Base-by-base conservation (phyloP, 169 alveolate genomes). In the Eimeria necatrix region DNA sequence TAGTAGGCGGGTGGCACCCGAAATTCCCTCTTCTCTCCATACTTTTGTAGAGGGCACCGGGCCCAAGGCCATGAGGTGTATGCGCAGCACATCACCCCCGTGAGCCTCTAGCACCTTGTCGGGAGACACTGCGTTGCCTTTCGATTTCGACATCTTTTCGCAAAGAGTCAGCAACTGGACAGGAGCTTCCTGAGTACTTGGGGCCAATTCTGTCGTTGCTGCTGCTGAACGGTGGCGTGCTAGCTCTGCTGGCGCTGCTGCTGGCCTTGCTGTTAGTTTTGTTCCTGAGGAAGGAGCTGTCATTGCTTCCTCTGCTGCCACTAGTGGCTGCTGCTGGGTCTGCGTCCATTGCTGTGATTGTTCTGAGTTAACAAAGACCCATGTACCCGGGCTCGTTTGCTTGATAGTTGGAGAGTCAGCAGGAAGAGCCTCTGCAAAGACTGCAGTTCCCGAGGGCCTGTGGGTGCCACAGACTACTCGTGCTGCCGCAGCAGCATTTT, bases 11-110 rank as follows among this genome's bases (percentile, higher is more conserved):
- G 56, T 5, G 41, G 87, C 94, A 10, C 96, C 96, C 4, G 18
- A 18, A 5, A 94, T 41, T 12, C 94, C 96, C 51, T 52, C 24
- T 8, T 26, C n/a, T 12, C 94, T 76, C 99, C 98, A 98, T 26
- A 96, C 94, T 73, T 96, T 96, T 87, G 97, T 97, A 32, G 96
- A 94, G 60, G 97, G 98, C 22, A 98, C 78, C 0, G 99, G 99
- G 22, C 99, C 99, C 76, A 97, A 96, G 95, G 98, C 98, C 95
- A 98, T 41, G 53, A 98, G 96, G 81, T 98, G 96, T 48, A 98
- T 78, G 70, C 99, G 93, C 71, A 98, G 95, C 49, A 98, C 96
- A 90, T 98, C 99, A 7, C 98, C 98, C 5, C 99, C 99, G 80
- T 94, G 96, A 5, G 8, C 52, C 41, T 94, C 61, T 10, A 94